Percentiles rank a stretch among this genome's conserved stretches.
These are phyloP conservation scores for Rhodotorula sp. DNA, from an alignment of 1,284 basidiomycete species.

Conservation along the genomic window DNA sequence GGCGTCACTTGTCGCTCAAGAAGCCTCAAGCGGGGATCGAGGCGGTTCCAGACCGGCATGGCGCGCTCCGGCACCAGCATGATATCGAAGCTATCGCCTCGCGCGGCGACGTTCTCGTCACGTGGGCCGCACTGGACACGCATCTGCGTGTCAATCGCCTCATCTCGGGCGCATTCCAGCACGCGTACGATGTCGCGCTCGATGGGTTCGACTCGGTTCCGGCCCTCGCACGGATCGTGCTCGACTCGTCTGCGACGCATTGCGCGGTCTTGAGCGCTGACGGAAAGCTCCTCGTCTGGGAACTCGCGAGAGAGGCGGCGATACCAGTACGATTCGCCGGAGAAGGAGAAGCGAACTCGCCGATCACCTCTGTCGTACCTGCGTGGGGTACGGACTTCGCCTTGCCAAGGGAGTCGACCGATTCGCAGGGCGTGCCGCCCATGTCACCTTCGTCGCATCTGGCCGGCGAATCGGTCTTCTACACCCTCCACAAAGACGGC, in stretches of 20 bases:
- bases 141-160: constrained; percentile 51
- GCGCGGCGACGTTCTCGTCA: constrained; percentile 65
- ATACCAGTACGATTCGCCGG: constrained; percentile 32
- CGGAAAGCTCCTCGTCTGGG: constrained; percentile 62
- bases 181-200: constrained; percentile 17
- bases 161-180: neutral
- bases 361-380: no score
- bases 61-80: constrained; percentile 51
- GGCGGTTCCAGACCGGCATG: neutral
- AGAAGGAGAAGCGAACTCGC: no score
- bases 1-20: neutral
- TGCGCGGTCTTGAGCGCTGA: constrained; percentile 29
- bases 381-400: constrained; percentile 44
- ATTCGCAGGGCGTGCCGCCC: constrained; percentile 57
- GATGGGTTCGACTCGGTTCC: constrained; percentile 20
- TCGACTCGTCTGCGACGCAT: constrained; percentile 37
- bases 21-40: constrained; percentile 9
- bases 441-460: constrained; percentile 62
- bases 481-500: constrained; percentile 24
- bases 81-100: constrained; percentile 79
- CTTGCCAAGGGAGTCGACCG: constrained; percentile 53
- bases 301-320: constrained; percentile 44
- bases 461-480: constrained; percentile 58
- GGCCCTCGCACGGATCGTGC: constrained; percentile 34
- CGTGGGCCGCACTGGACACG: constrained; percentile 73